Percentiles rank a stretch among this genome's conserved stretches.
phyloP scores from a whole-genome alignment of 2,329 filamentous ascomycete genomes.

The Trichoderma aggressivum region DNA sequence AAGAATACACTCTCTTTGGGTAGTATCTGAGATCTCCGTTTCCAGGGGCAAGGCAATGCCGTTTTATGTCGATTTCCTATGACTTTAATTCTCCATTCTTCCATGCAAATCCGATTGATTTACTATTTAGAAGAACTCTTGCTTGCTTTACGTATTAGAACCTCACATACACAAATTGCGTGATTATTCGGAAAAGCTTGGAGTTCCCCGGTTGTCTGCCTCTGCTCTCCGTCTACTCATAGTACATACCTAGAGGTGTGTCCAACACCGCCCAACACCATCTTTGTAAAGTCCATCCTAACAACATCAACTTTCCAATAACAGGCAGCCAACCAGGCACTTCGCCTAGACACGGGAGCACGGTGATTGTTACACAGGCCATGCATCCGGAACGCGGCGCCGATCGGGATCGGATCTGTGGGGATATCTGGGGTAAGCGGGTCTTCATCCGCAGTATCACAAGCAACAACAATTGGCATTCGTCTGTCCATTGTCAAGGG shows the following conservation, averaged over 20 bases:
- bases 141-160: background rate
- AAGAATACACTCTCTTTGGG: background rate
- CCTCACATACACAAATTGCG: background rate
- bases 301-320: background rate
- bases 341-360: background rate
- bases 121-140: background rate
- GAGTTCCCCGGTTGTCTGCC: background rate
- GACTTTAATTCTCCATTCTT: background rate
- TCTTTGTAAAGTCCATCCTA: background rate
- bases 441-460: background rate
- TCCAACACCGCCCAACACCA: background rate
- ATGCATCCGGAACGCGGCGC: background rate
- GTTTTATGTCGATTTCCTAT: background rate
- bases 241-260: background rate
- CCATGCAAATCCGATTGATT: background rate
- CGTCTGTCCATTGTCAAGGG: background rate
- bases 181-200: background rate
- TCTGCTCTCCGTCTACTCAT: background rate
- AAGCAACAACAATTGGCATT: background rate
- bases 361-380: background rate
- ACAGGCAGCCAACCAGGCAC: background rate
- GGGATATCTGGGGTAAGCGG: background rate
- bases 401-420: background rate
- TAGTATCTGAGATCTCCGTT: background rate
- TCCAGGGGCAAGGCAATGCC: background rate